Percentiles rank a stretch among this genome's conserved stretches.
Conservation (phyloP, 805 yeast species). For the Sugiyamaella lignohabitans region DNA sequence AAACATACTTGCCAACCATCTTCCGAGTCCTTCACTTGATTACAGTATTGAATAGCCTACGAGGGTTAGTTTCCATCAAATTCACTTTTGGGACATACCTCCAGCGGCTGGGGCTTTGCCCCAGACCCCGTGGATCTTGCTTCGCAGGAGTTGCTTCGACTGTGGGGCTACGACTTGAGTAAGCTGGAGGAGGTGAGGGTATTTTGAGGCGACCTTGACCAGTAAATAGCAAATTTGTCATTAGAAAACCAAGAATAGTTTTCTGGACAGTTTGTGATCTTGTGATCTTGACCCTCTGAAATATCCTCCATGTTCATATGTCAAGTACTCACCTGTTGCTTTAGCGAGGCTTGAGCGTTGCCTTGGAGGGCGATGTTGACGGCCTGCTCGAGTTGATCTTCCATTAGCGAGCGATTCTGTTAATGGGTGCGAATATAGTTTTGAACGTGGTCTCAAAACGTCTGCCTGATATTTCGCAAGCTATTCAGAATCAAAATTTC, state of each 20-base stretch:
- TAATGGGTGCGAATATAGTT: no score
- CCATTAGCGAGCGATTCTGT: no score
- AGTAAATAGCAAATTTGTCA: no score
- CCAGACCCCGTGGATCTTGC: neutral
- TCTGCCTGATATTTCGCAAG: no score
- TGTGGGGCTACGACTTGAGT: no score
- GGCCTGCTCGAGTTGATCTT: slow-evolving; percentile 75
- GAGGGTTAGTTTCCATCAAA: neutral
- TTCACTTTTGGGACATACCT: neutral
- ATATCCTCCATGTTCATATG: no score
- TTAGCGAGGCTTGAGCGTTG: slow-evolving; percentile 52
- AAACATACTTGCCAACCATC: slow-evolving; percentile 45
- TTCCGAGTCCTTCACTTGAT: slow-evolving; percentile 37
- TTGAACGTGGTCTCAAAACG: no score
- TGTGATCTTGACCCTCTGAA: no score
- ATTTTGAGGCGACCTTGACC: neutral
- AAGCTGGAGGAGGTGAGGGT: no score
- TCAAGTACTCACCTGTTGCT: slow-evolving; percentile 44
- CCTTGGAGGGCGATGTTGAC: slow-evolving; percentile 76
- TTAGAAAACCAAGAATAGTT: no score
- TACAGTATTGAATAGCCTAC: slow-evolving; percentile 41
- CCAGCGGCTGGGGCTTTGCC: neutral
- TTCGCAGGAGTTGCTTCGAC: neutral
- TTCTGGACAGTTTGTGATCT: no score
- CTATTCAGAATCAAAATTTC: no score